These are phyloP conservation scores for Petunia axillaris DNA, from an alignment of 257 asterid species.

Conservation along the genomic window DNA sequence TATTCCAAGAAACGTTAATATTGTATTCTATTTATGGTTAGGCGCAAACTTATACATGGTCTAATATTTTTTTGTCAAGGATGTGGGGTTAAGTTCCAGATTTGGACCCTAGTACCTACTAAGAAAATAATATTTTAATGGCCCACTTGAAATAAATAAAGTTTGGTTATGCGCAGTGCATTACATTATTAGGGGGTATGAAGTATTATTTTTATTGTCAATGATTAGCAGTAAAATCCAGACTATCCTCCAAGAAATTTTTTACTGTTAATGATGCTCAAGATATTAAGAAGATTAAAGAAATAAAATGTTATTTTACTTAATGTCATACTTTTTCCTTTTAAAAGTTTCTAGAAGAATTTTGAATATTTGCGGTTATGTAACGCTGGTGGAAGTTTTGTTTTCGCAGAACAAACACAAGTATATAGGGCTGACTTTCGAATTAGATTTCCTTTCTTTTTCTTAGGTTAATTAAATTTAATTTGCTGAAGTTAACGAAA, in stretches of 20 bases:
- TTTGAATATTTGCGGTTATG: neutral
- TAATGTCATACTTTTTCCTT: neutral
- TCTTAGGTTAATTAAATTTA: too few species aligned
- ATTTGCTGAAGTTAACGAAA: neutral
- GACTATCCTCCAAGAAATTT: neutral
- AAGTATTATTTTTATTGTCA: constrained; percentile 19
- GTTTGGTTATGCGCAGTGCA: neutral
- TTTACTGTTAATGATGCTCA: neutral
- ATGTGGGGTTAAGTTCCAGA: neutral
- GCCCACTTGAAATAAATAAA: constrained; percentile 13
- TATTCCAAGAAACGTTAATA: neutral
- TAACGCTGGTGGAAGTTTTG: neutral
- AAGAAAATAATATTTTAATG: neutral
- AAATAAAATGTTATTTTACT: neutral
- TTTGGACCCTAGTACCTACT: neutral
- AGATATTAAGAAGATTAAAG: neutral
- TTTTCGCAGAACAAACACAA: neutral
- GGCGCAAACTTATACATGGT: neutral
- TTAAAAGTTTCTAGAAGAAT: neutral
- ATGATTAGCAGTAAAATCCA: constrained; percentile 24
- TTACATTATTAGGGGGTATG: neutral
- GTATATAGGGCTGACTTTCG: too few species aligned
- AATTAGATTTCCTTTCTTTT: too few species aligned
- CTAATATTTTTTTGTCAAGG: constrained; percentile 12
- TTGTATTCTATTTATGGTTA: neutral